Conservation (phyloP, 2,329 filamentous ascomycete species). For the Elsinoe ampelina region DNA sequence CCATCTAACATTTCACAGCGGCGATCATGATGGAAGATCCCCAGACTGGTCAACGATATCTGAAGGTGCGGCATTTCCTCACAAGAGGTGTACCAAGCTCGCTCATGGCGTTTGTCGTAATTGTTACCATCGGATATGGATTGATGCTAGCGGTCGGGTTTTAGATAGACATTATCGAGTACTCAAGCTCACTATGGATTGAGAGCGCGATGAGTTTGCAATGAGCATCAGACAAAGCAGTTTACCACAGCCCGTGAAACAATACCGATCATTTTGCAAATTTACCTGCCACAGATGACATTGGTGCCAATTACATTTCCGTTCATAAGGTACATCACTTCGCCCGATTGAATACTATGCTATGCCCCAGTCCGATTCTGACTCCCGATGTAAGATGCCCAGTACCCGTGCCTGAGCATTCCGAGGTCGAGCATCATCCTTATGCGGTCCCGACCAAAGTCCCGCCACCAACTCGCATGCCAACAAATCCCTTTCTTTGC, state of each 20-base stretch:
- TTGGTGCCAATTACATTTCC: not conserved
- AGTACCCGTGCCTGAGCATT: not conserved
- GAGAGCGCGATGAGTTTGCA: no score
- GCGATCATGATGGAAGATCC: slow-evolving; percentile 99
- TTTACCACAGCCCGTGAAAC: no score
- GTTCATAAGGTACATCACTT: not conserved
- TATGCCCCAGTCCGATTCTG: not conserved
- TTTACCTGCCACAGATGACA: no score
- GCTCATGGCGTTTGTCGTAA: slow-evolving; percentile 68
- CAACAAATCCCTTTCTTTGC: slow-evolving; percentile 83
- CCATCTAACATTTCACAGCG: slow-evolving; percentile 43
- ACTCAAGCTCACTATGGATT: not conserved
- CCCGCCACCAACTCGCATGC: slow-evolving; percentile 39
- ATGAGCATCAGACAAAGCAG: no score
- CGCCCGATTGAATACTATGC: not conserved
- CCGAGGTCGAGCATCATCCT: not conserved
- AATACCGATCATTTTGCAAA: no score
- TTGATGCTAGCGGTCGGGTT: slow-evolving; percentile 71
- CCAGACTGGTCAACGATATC: slow-evolving; percentile 79
- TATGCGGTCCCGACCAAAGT: slow-evolving; percentile 17
- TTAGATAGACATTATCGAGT: slow-evolving; percentile 28
- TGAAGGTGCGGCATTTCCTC: slow-evolving; percentile 89
- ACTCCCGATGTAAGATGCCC: not conserved
- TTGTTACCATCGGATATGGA: slow-evolving; percentile 83
- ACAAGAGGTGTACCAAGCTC: slow-evolving; percentile 85